A percentile compares a stretch with the other conserved stretches of the same genome.
Evolutionary conservation across 441 rosid genomes (phyloP).

Genomic region (Bocquillonia castaneifolia): DNA sequence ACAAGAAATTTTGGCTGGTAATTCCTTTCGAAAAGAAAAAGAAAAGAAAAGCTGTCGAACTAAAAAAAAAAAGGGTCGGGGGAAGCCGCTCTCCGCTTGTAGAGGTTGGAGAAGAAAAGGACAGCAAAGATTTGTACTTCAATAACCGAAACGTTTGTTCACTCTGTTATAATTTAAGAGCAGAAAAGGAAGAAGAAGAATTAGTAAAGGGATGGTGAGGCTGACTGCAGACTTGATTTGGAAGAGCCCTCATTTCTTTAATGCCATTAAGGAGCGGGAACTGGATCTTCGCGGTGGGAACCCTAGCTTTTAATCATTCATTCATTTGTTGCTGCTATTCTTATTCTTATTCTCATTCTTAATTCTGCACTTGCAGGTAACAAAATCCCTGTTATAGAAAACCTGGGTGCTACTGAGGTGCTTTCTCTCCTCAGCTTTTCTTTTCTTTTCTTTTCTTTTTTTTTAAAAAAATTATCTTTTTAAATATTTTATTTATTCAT

Average conservation of each 20-base stretch:
- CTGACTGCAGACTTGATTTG: slow-evolving; percentile 91
- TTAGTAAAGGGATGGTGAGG: slow-evolving; percentile 64
- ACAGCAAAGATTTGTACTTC: no score
- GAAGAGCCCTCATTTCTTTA: slow-evolving; percentile 97
- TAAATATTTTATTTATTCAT: no score
- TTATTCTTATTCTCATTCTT: neutral
- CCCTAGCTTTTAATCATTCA: slow-evolving; percentile 10
- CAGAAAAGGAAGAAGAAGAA: slow-evolving; percentile 10
- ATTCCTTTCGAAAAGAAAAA: no score
- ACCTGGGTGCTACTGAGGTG: slow-evolving; percentile 97
- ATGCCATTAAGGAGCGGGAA: slow-evolving; percentile 90
- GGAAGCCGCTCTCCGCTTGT: neutral
- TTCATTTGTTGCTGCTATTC: no score
- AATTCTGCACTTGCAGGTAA: slow-evolving; percentile 47
- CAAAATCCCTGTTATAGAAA: slow-evolving; percentile 93
- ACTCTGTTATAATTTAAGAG: neutral
- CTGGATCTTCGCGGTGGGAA: slow-evolving; percentile 83
- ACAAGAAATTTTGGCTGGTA: no score
- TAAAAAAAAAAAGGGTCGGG: no score
- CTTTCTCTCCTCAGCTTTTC: slow-evolving; percentile 1
- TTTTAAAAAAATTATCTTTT: no score
- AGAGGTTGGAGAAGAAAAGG: no score
- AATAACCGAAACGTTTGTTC: no score
- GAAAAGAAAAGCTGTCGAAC: no score
- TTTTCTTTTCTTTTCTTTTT: neutral